A percentile compares a stretch with the other conserved stretches of the same genome.
phyloP scores from a whole-genome alignment of 495 filamentous ascomycete species.

The Hypoxylon rickii region DNA sequence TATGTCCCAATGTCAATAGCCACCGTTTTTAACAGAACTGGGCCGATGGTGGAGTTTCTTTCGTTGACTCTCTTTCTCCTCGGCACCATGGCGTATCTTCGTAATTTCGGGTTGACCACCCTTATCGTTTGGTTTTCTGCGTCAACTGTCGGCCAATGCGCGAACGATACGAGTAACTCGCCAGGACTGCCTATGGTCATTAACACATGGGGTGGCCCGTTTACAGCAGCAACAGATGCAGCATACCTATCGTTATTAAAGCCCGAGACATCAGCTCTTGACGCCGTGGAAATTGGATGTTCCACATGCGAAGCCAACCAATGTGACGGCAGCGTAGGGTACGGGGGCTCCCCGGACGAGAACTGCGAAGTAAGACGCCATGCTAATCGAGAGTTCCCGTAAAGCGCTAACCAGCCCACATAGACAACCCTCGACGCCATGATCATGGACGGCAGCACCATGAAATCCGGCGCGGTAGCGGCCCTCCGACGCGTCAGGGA shows the following conservation, averaged over 20 bases:
- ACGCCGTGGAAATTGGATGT: slow-evolving; percentile 51
- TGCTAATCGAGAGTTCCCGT: not conserved
- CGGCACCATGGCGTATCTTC: slow-evolving; percentile 10
- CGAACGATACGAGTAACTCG: slow-evolving; percentile 21
- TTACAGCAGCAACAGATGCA: slow-evolving; percentile 54
- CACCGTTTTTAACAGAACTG: not conserved
- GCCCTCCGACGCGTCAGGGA: slow-evolving; percentile 49
- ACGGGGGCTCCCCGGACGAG: slow-evolving; percentile 54
- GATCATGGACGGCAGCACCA: slow-evolving; percentile 49
- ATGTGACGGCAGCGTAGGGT: slow-evolving; percentile 54
- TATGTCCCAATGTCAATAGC: slow-evolving; percentile 10
- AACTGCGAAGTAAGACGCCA: slow-evolving; percentile 42
- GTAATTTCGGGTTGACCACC: not conserved
- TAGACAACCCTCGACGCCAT: slow-evolving; percentile 54
- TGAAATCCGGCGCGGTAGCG: slow-evolving; percentile 52
- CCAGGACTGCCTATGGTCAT: slow-evolving; percentile 49
- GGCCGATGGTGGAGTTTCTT: slow-evolving; percentile 1
- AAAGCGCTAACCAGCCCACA: not conserved
- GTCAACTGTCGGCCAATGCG: slow-evolving; percentile 1
- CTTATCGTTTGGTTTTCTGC: slow-evolving; percentile 16
- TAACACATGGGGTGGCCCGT: slow-evolving; percentile 53
- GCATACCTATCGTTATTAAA: slow-evolving; percentile 43
- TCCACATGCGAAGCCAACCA: slow-evolving; percentile 50
- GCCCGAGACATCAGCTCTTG: slow-evolving; percentile 40
- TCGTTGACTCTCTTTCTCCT: slow-evolving; percentile 1